These are phyloP conservation scores for Dichotomocladium elegans DNA, from an alignment of 371 early-diverging fungal species.

Conservation along the genomic window DNA sequence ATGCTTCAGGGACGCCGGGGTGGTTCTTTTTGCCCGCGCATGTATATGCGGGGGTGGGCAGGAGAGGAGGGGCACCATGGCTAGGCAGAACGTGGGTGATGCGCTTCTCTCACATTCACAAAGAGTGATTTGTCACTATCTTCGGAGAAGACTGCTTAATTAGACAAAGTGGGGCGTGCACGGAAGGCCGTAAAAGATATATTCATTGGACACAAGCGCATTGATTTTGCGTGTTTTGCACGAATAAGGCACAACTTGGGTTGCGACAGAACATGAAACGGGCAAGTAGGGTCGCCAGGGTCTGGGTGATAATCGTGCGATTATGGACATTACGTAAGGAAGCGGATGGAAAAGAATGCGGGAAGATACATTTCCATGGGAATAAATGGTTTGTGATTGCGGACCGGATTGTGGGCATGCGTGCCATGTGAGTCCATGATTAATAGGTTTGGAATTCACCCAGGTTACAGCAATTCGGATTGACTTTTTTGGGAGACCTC, in stretches of 20 bases:
- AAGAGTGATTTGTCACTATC: not conserved
- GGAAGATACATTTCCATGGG: not conserved
- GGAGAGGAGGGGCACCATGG: not conserved
- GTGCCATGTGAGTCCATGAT: not conserved
- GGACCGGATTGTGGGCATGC: not conserved
- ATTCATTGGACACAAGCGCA: not conserved
- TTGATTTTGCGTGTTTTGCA: not conserved
- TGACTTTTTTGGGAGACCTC: not conserved
- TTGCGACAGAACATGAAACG: too few species aligned
- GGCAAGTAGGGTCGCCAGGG: slow-evolving; percentile 1
- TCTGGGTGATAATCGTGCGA: not conserved
- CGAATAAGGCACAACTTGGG: not conserved
- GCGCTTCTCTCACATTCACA: not conserved
- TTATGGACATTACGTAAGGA: not conserved
- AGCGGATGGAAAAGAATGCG: not conserved
- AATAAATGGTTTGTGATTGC: too few species aligned
- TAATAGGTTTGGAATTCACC: not conserved
- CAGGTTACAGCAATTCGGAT: not conserved
- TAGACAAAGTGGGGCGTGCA: not conserved
- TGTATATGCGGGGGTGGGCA: not conserved
- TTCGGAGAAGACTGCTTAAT: not conserved
- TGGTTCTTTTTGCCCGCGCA: not conserved
- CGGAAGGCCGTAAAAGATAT: not conserved
- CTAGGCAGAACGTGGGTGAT: not conserved
- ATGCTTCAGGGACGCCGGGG: not conserved